Conservation (phyloP, 208 protist species). For the Trypanosoma melophagium region DNA sequence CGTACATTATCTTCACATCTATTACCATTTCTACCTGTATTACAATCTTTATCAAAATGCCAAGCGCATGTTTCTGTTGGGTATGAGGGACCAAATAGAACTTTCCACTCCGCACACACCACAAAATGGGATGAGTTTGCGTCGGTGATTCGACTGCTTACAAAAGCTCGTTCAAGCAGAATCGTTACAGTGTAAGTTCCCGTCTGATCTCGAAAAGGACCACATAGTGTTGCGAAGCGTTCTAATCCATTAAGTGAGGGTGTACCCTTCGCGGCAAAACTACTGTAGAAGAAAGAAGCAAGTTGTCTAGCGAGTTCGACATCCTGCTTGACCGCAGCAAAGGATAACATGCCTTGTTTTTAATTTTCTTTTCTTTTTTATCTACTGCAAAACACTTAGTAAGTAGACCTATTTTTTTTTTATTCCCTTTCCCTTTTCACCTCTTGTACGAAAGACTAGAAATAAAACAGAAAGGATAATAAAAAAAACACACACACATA, state of each 20-base stretch:
- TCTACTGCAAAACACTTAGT: not conserved
- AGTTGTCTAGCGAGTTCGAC: constrained; percentile 1
- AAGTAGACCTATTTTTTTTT: no score
- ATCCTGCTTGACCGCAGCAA: constrained; percentile 1
- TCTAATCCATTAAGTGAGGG: not conserved
- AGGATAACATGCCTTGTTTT: not conserved
- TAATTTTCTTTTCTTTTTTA: not conserved
- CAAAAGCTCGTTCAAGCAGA: not conserved
- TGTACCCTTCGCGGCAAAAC: not conserved
- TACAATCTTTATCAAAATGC: constrained; percentile 34
- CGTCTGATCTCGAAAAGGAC: constrained; percentile 7
- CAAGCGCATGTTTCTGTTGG: constrained; percentile 48
- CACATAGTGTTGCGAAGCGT: constrained; percentile 8
- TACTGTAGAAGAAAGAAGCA: not conserved
- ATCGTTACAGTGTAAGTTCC: constrained; percentile 4
- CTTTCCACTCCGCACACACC: constrained; percentile 35
- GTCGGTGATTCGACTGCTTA: not conserved
- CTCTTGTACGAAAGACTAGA: no score
- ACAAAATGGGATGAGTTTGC: not conserved
- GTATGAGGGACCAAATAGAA: constrained; percentile 42
- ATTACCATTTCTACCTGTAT: not conserved
- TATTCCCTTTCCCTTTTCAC: no score
- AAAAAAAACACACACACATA: no score
- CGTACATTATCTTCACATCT: not conserved
- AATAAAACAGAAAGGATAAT: no score